Conservation (phyloP, 352 stramenopile species). For the Aphanomyces invadans region DNA sequence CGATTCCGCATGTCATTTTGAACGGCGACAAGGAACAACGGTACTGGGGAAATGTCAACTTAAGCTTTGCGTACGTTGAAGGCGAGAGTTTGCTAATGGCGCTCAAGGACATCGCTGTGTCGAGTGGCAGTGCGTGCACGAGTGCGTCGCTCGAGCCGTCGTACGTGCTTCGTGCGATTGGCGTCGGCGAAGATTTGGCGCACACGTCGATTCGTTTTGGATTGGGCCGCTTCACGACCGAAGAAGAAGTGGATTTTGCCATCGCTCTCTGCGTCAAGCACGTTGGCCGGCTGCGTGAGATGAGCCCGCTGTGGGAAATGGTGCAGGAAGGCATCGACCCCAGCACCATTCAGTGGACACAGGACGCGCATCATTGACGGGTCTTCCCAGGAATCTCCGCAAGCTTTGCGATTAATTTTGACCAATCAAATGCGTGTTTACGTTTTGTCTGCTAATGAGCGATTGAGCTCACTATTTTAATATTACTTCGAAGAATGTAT, state of each 20-base stretch:
- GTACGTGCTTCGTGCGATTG: constrained; percentile 98
- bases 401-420: not conserved
- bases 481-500: not conserved
- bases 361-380: constrained; percentile 82
- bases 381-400: too few species aligned
- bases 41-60: constrained; percentile 97
- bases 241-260: constrained; percentile 96
- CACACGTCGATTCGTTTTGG: constrained; percentile 98
- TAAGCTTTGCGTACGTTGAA: constrained; percentile 99
- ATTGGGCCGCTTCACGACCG: constrained; percentile 97
- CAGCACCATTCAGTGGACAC: constrained; percentile 99
- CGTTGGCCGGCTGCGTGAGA: constrained; percentile 95
- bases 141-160: constrained; percentile 95
- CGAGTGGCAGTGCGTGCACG: constrained; percentile 94
- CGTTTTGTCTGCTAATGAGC: not conserved
- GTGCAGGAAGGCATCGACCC: constrained; percentile 99
- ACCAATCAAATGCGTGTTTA: not conserved
- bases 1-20: constrained; percentile 89
- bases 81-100: constrained; percentile 99
- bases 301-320: constrained; percentile 99
- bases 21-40: constrained; percentile 93
- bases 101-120: constrained; percentile 98
- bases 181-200: constrained; percentile 97
- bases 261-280: constrained; percentile 92
- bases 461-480: too few species aligned